phyloP scores from a whole-genome alignment of 192 early-diverging fungal genomes.

The Pilobolus umbonatus region DNA sequence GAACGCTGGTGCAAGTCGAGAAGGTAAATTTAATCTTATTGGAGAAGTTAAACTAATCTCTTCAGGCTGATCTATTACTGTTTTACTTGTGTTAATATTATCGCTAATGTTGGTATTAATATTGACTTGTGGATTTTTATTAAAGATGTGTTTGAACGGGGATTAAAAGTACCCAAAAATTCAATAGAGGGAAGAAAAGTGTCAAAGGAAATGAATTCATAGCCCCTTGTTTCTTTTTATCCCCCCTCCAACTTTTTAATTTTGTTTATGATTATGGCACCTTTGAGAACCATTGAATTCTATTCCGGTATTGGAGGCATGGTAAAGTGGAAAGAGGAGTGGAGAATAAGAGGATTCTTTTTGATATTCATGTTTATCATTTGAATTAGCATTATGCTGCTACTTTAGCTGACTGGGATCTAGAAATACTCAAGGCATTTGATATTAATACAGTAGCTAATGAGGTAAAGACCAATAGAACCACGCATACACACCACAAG shows the following conservation, averaged over 20 bases:
- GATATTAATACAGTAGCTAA: conserved; percentile 95
- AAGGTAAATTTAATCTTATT: too few relatives aligned
- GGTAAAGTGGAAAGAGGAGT: conserved; percentile 27
- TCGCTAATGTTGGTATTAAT: not conserved
- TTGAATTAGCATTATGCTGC: conserved; percentile 70
- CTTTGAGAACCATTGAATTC: conserved; percentile 45
- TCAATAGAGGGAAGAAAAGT: not conserved
- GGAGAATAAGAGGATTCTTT: too few relatives aligned
- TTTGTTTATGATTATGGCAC: conserved; percentile 1
- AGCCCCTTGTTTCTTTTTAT: not conserved
- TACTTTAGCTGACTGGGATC: conserved; percentile 49
- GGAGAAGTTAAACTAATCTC: too few relatives aligned
- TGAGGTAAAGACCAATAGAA: conserved; percentile 35
- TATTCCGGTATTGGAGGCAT: conserved; percentile 64
- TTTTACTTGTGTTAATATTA: not conserved
- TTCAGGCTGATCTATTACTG: too few relatives aligned
- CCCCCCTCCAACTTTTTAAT: not conserved
- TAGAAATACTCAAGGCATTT: conserved; percentile 78
- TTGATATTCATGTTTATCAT: not conserved
- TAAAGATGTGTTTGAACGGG: not conserved
- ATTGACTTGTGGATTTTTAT: not conserved
- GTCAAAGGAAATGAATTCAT: not conserved
- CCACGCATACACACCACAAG: too few relatives aligned
- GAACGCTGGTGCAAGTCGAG: too few relatives aligned
- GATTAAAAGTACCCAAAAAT: not conserved